phyloP scores from a whole-genome alignment of 495 filamentous ascomycete genomes.

The Aspergillus bertholletiae region DNA sequence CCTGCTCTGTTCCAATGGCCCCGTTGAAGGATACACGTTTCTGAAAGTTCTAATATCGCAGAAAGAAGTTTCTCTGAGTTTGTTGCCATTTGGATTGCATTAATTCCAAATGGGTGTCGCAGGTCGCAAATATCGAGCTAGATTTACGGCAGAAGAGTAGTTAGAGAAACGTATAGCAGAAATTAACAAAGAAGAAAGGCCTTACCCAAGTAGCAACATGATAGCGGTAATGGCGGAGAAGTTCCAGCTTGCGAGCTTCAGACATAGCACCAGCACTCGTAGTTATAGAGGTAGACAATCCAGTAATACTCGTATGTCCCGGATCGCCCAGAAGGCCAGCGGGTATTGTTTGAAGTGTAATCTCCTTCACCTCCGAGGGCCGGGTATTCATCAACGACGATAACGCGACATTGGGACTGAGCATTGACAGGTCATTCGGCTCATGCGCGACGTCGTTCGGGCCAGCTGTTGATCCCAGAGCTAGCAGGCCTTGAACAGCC shows the following conservation, averaged over 20 bases:
- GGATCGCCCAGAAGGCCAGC: not conserved
- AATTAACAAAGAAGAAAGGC: not conserved
- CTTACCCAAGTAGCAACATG: conserved; percentile 35
- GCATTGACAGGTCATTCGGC: not conserved
- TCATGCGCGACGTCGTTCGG: not conserved
- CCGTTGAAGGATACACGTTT: conserved; percentile 16
- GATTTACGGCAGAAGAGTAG: not conserved
- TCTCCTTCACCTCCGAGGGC: not conserved
- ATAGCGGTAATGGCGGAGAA: conserved; percentile 34
- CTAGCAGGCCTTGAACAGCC: conserved; percentile 30
- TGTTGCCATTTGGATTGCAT: conserved; percentile 26
- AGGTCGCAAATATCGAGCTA: conserved; percentile 34
- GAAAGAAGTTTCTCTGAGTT: conserved; percentile 15
- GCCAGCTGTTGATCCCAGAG: conserved; percentile 22
- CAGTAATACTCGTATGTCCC: not conserved
- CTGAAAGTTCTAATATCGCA: conserved; percentile 23
- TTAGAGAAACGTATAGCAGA: not conserved
- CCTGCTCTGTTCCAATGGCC: not conserved
- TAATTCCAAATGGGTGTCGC: conserved; percentile 29
- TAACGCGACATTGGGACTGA: not conserved
- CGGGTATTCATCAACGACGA: not conserved
- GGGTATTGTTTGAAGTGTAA: not conserved
- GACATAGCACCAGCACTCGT: not conserved
- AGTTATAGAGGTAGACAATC: not conserved
- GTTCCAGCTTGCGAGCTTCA: conserved; percentile 19